Conservation (phyloP, 1,284 basidiomycete species). For the Fomitopsis pinicola region DNA sequence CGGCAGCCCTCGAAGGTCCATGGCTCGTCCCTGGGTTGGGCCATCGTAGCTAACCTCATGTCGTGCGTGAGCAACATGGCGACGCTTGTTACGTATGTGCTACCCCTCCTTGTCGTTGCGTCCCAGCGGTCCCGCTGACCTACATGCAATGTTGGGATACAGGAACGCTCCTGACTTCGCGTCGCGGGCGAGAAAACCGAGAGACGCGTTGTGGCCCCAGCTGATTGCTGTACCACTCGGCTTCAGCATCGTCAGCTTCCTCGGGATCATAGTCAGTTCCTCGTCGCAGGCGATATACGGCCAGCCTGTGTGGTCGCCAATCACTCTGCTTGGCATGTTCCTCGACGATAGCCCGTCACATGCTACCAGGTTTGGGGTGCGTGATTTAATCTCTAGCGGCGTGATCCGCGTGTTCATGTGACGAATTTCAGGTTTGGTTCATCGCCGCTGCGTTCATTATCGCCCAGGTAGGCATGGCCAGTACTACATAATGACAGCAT, state of each 20-base stretch:
- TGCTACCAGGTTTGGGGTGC: constrained; percentile 62
- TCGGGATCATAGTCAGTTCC: constrained; percentile 83
- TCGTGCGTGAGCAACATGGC: constrained; percentile 80
- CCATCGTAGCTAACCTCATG: constrained; percentile 76
- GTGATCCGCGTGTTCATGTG: not conserved
- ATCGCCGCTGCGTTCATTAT: constrained; percentile 74
- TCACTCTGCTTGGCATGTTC: constrained; percentile 68
- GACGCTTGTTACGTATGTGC: constrained; percentile 60
- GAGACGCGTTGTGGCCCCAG: constrained; percentile 70
- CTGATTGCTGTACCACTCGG: constrained; percentile 70
- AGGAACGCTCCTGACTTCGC: constrained; percentile 81
- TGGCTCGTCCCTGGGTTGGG: constrained; percentile 74
- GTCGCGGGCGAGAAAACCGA: constrained; percentile 64
- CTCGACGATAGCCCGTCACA: constrained; percentile 61
- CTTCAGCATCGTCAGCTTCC: constrained; percentile 76
- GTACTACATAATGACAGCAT: not conserved
- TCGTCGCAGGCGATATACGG: constrained; percentile 77
- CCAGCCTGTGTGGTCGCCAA: constrained; percentile 76
- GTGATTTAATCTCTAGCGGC: constrained; percentile 10
- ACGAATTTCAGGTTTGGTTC: constrained; percentile 54
- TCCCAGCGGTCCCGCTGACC: not conserved
- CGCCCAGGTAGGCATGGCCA: constrained; percentile 46
- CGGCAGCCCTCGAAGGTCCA: constrained; percentile 61
- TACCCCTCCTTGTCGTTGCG: not conserved
- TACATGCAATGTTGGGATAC: not conserved